Percentiles rank a stretch among this genome's conserved stretches.
Evolutionary conservation across 1,284 basidiomycete genomes (phyloP).

Genomic region (Pseudozyma hubeiensis): DNA sequence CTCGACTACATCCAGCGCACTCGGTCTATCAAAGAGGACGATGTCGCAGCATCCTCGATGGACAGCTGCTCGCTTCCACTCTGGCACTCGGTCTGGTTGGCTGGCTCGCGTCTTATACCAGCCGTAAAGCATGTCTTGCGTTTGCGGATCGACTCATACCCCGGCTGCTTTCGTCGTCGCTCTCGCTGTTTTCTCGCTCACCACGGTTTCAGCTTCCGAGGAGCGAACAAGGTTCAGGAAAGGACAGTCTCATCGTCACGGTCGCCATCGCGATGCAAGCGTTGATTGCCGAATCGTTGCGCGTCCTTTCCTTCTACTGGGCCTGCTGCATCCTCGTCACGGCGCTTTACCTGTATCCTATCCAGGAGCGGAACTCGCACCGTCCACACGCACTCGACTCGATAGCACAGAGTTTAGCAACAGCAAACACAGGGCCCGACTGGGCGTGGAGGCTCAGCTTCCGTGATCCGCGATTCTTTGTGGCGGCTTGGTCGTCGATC

Average conservation of each 20-base stretch:
- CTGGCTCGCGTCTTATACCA: conserved; percentile 45
- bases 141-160: conserved; percentile 46
- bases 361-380: conserved; percentile 30
- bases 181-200: conserved; percentile 22
- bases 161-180: conserved; percentile 24
- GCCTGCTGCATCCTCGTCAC: conserved; percentile 48
- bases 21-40: conserved; percentile 29
- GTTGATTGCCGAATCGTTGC: conserved; percentile 34
- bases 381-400: conserved; percentile 2
- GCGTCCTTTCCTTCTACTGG: conserved; percentile 47
- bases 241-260: conserved; percentile 29
- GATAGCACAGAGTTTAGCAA: neutral
- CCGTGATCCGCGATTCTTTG: conserved; percentile 46
- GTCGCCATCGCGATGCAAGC: conserved; percentile 42
- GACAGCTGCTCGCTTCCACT: conserved; percentile 30
- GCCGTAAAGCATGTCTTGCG: conserved; percentile 37
- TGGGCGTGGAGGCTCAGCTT: conserved; percentile 48
- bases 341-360: conserved; percentile 42
- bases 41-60: conserved; percentile 38
- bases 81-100: conserved; percentile 36
- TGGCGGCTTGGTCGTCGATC: conserved; percentile 41
- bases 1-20: conserved; percentile 5
- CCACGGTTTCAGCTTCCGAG: conserved; percentile 23
- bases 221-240: conserved; percentile 10
- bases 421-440: conserved; percentile 11